phyloP scores from a whole-genome alignment of 768 basidiomycete genomes.

The Amanita molliuscula region DNA sequence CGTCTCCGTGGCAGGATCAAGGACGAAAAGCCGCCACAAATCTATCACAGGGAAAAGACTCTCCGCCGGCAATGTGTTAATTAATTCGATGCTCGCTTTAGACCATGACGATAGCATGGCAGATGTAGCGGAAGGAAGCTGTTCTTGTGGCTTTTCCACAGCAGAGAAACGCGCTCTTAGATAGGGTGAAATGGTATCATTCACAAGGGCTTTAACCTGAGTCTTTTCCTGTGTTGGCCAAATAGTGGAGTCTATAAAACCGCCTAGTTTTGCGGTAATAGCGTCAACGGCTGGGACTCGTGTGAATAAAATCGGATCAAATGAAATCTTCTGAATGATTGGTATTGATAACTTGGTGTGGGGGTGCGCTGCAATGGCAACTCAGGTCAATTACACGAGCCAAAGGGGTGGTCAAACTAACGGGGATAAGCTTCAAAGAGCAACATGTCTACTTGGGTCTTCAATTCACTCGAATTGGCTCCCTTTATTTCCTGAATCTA shows the following conservation, averaged over 20 bases:
- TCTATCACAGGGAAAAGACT: slow-evolving; percentile 77
- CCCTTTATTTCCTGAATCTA: slow-evolving; percentile 69
- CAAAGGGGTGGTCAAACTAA: slow-evolving; percentile 24
- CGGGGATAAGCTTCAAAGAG: slow-evolving; percentile 74
- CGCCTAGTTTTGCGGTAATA: slow-evolving; percentile 47
- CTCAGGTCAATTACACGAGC: background rate
- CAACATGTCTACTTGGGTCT: slow-evolving; percentile 64
- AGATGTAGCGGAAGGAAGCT: slow-evolving; percentile 22
- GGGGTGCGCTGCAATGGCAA: slow-evolving; percentile 52
- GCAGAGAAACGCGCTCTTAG: slow-evolving; percentile 48
- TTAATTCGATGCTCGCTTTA: slow-evolving; percentile 32
- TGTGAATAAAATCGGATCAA: slow-evolving; percentile 67
- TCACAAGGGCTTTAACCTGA: slow-evolving; percentile 41
- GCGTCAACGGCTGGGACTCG: slow-evolving; percentile 63
- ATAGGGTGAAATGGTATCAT: slow-evolving; percentile 44
- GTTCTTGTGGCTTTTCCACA: slow-evolving; percentile 8
- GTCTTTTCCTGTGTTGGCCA: slow-evolving; percentile 23
- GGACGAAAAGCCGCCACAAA: slow-evolving; percentile 69
- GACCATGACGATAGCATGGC: slow-evolving; percentile 38
- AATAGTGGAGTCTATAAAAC: slow-evolving; percentile 45
- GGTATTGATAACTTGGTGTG: slow-evolving; percentile 55
- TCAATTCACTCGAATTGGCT: slow-evolving; percentile 56
- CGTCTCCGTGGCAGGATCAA: slow-evolving; percentile 46
- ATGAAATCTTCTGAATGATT: slow-evolving; percentile 48
- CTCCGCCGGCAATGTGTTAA: slow-evolving; percentile 33